Evolutionary conservation across 352 stramenopile genomes (phyloP).

Genomic region (Phytophthora nicotianae): DNA sequence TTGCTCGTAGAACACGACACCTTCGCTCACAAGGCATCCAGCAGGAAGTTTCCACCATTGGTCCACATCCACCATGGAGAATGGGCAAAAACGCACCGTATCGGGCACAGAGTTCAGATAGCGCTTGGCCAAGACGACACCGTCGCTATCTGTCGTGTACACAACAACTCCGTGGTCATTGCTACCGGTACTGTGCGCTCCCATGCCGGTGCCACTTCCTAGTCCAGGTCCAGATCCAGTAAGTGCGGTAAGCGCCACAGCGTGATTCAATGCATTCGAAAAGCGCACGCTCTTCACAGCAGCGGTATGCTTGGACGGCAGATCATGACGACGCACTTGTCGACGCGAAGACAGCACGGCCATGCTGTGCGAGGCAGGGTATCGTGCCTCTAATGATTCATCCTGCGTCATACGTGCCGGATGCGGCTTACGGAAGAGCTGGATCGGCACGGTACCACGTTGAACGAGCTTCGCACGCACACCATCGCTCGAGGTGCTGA

Average conservation of each 20-base stretch:
- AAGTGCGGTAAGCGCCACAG: constrained; percentile 50
- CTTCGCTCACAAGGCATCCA: constrained; percentile 74
- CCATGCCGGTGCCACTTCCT: constrained; percentile 76
- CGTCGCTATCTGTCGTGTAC: constrained; percentile 80
- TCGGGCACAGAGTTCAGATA: constrained; percentile 80
- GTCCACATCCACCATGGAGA: constrained; percentile 83
- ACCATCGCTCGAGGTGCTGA: constrained; percentile 64
- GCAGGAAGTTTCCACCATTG: constrained; percentile 87
- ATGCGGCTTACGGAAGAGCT: constrained; percentile 82
- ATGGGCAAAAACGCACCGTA: constrained; percentile 67
- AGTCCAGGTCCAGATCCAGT: constrained; percentile 51
- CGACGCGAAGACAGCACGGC: constrained; percentile 76
- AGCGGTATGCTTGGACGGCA: constrained; percentile 72
- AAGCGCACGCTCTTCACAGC: constrained; percentile 79
- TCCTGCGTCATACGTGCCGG: constrained; percentile 77
- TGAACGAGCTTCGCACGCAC: constrained; percentile 67
- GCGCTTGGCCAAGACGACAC: constrained; percentile 76
- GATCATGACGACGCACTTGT: constrained; percentile 82
- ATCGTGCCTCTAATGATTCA: constrained; percentile 72
- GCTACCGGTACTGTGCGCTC: constrained; percentile 62
- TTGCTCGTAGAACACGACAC: constrained; percentile 88
- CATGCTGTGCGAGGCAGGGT: constrained; percentile 72
- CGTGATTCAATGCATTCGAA: constrained; percentile 73
- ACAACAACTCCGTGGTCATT: constrained; percentile 72
- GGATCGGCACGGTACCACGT: constrained; percentile 75